Evolutionary conservation across 2,329 filamentous ascomycete genomes (phyloP).

Genomic region (Penicillium sp.): DNA sequence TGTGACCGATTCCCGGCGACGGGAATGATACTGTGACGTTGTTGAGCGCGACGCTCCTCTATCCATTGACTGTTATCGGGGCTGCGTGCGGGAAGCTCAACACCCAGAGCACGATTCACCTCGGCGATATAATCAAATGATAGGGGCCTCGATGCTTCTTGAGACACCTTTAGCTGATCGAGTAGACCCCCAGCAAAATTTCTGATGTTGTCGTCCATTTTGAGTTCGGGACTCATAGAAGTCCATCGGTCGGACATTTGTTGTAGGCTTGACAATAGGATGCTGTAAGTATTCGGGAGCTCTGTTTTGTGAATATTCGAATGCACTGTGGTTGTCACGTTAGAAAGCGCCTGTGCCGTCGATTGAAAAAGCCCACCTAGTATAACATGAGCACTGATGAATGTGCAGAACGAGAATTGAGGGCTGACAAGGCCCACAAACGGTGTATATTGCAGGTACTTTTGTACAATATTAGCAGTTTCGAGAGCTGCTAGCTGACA

Average conservation of each 20-base stretch:
- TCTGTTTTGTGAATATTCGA: conserved; percentile 3
- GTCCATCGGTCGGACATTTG: conserved; percentile 12
- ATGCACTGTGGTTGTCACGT: background rate
- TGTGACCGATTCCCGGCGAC: conserved; percentile 5
- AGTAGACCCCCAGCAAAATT: conserved; percentile 2
- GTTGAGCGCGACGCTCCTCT: conserved; percentile 7
- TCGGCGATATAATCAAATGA: background rate
- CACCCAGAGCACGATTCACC: background rate
- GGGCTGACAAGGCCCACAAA: conserved; percentile 16
- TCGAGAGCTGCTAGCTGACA: conserved; percentile 54
- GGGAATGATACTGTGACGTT: conserved; percentile 14
- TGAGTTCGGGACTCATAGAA: conserved; percentile 8
- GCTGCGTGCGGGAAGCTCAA: background rate
- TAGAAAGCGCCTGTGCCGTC: background rate
- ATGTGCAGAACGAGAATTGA: conserved; percentile 55
- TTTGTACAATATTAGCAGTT: conserved; percentile 51
- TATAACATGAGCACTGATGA: conserved; percentile 40
- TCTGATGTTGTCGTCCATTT: background rate
- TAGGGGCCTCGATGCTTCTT: background rate
- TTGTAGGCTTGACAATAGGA: conserved; percentile 9
- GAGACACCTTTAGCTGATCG: background rate
- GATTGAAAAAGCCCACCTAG: background rate
- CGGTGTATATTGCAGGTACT: conserved; percentile 49
- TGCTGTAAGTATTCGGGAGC: conserved; percentile 1
- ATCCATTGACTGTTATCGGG: conserved; percentile 12